Base-by-base conservation (phyloP, 192 early-diverging fungal species). In the Backusella parvicylindrica region DNA sequence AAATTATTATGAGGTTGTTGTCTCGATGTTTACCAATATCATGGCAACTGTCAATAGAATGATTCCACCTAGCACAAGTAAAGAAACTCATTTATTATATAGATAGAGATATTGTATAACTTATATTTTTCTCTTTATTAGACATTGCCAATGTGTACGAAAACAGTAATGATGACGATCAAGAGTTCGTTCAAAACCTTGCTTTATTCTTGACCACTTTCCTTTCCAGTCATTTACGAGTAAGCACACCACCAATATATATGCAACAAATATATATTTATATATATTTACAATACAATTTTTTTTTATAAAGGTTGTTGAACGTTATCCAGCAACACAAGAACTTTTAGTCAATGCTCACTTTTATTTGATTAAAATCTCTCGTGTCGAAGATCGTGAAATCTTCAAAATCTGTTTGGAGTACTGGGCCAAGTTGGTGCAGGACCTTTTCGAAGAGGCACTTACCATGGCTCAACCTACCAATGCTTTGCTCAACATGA, bases 361-460 rank as follows among this genome's bases (percentile, higher is more conserved):
- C 82, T 86, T 86, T 64, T 99, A 98, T 72, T 83, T 99, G 43
- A 87, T 99, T 75, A 89, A 90, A 69, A 94, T 99, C 32, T 96
- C 97, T 1, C 86, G 90, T 60, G 96, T 99, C 30, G 89, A 95
- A 70, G 97, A 99, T 79, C 92, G 97, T 66, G 98, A 99, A 80
- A 87, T 99, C 53, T 99, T 99, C 89, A 99, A 99, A 85, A 92
- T 96, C 40, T 97, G 95, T 77, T 84, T 99, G 63, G 98, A 99
- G 80, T 99, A 99, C 83, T 99, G 97, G 97, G 89, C 91, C 43
- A 92, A 95, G 68, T 84, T 99, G 79, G 96, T 93, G 21, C 88
- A 87, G 7, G 95, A 95, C 74, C 83, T 99, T 31, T 98, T 95
- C 81, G 96, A 98, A 71, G 96, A 98, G 75, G 86, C 88, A 9